Base-by-base conservation (phyloP, 805 yeast species). In the Ogataea wickerhamii region DNA sequence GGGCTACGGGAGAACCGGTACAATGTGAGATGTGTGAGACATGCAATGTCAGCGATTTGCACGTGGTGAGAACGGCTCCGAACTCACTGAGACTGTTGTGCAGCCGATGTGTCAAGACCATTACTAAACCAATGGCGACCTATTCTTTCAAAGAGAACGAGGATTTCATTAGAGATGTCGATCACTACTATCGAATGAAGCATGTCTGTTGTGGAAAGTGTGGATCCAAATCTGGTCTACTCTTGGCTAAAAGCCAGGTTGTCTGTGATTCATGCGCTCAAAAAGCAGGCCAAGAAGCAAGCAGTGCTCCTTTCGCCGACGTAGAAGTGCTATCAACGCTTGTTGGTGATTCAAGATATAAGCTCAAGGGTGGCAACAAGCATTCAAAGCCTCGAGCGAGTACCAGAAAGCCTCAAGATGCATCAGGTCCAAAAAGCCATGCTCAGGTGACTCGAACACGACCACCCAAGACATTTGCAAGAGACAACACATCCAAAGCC, bases 121-220 rank as follows among this genome's bases (percentile, higher is more conserved):
- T 23, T 21, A 29, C 28, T 18, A 12, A 33, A 29, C 25, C 22
- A 29, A 24, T 32, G 1, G 40, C 37, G 20, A 11, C 19, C 10
- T 41, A 38, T 19, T 16, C 25, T 4, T 23, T 22, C 39, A 40
- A 18, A 16, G 23, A 28, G 17, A 34, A 32, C 4, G 28, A 18
- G 8, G 41, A 41, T 16, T 41, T 41, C 17, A 14, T 41, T 39
- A 41, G 34, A 18, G 30, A 36, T 10, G 39, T 35, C 4, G 37
- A 30, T 3, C 41, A 41, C 13, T 34, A 24, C 24, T 34, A 29
- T 17, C 12, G 21, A n/a, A 25, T 36, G 17, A 26, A 32, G 28
- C 18, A 11, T 12, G 6, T 33, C 12, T 12, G 21, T 21, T 37
- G 41, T 27, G 10, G 19, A 7, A 25, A 24, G 20, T 37, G 41